phyloP scores from a whole-genome alignment of 1,284 basidiomycete species.

The Leccinum pachyderme region DNA sequence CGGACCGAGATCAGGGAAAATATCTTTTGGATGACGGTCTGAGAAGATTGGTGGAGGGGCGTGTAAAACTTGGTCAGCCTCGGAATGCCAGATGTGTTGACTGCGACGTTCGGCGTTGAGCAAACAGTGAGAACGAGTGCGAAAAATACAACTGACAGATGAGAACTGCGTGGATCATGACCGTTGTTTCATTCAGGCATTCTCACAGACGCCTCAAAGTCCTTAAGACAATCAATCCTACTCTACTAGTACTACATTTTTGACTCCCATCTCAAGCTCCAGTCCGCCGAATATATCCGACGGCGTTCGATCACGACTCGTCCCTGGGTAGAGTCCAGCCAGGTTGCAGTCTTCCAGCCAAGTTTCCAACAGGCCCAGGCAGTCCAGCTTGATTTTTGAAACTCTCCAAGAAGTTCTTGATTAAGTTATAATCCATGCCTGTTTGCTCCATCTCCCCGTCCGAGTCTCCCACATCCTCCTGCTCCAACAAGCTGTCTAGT shows the following conservation, averaged over 20 bases:
- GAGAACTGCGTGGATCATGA: conserved; percentile 87
- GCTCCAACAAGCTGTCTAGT: conserved; percentile 63
- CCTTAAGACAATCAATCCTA: conserved; percentile 6
- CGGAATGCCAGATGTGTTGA: conserved; percentile 87
- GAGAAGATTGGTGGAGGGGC: conserved; percentile 71
- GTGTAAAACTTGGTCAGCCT: conserved; percentile 97
- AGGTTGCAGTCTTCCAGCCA: conserved; percentile 78
- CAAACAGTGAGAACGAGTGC: conserved; percentile 43
- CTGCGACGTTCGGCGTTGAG: conserved; percentile 40
- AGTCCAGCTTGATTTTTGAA: conserved; percentile 86
- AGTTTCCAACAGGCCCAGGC: conserved; percentile 85
- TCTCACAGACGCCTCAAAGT: not conserved
- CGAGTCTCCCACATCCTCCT: conserved; percentile 46
- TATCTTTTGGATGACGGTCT: conserved; percentile 78
- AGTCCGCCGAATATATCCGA: not conserved
- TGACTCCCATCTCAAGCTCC: not conserved
- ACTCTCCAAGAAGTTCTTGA: conserved; percentile 94
- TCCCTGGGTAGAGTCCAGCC: conserved; percentile 74
- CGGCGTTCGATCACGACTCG: conserved; percentile 28
- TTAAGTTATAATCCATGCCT: conserved; percentile 79
- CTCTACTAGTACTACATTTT: not conserved
- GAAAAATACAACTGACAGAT: conserved; percentile 51
- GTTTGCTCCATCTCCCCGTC: conserved; percentile 51
- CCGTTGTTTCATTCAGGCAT: conserved; percentile 7
- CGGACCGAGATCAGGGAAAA: conserved; percentile 80